These are phyloP conservation scores for Didymellaceae sp. DNA, from an alignment of 2,329 filamentous ascomycete genomes.

Conservation along the genomic window DNA sequence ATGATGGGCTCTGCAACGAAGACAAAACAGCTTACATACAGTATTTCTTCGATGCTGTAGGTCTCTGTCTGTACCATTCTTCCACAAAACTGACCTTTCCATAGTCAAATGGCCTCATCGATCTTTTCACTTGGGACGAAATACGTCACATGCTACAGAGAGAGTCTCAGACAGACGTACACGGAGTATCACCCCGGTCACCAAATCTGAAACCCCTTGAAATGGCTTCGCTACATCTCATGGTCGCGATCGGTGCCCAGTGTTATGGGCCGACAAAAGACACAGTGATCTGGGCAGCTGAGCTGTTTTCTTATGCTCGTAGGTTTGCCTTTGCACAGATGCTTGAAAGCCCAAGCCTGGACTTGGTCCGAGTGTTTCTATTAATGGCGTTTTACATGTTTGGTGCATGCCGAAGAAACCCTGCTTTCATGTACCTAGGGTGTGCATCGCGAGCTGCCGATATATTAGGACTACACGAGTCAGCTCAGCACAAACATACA, in stretches of 20 bases:
- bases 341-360: conserved; percentile 61
- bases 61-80: conserved; percentile 22
- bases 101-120: conserved; percentile 12
- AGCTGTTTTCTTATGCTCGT: conserved; percentile 59
- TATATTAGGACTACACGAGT: conserved; percentile 54
- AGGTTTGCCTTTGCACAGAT: conserved; percentile 58
- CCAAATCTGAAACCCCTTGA: conserved; percentile 29
- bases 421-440: conserved; percentile 69
- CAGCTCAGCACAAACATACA: conserved; percentile 36
- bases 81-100: not conserved
- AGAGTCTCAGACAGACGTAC: not conserved
- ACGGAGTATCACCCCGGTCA: not conserved
- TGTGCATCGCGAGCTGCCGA: conserved; percentile 65
- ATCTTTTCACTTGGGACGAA: conserved; percentile 13
- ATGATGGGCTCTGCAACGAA: conserved; percentile 39
- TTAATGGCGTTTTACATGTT: conserved; percentile 67
- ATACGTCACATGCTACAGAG: not conserved
- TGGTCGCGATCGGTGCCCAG: conserved; percentile 63
- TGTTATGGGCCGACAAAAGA: conserved; percentile 37
- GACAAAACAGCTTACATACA: conserved; percentile 40
- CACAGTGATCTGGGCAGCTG: conserved; percentile 30
- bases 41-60: conserved; percentile 45
- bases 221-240: conserved; percentile 46
- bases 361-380: conserved; percentile 60
- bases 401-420: conserved; percentile 64